A percentile compares a stretch with the other conserved stretches of the same genome.
Conservation (phyloP, 257 asterid species). For the Scutellaria baicalensis region DNA sequence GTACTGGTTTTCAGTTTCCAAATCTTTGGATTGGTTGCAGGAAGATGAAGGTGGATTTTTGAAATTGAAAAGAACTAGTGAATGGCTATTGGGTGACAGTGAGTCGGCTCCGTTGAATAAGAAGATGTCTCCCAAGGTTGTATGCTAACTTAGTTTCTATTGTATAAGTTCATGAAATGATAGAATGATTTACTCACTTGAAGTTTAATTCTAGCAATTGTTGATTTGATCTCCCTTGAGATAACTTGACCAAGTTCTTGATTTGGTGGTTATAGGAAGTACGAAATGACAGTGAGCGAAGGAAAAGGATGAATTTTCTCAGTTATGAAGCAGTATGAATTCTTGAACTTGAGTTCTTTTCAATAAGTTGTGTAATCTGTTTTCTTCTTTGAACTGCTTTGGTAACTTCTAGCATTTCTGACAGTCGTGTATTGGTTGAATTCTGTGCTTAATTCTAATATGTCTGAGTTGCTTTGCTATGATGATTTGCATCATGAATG, state of each 20-base stretch:
- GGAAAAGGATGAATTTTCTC: slow-evolving; percentile 66
- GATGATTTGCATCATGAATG: not conserved
- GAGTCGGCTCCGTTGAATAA: slow-evolving; percentile 59
- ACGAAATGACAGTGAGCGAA: slow-evolving; percentile 55
- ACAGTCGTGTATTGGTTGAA: not conserved
- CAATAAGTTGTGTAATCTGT: not conserved
- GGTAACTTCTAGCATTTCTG: not conserved
- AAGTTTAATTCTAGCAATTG: not conserved
- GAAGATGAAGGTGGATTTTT: slow-evolving; percentile 69
- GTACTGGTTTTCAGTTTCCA: not conserved
- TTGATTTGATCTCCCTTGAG: not conserved
- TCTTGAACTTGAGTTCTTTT: slow-evolving; percentile 12
- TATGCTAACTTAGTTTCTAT: not conserved
- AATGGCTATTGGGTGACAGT: slow-evolving; percentile 69
- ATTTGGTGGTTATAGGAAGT: slow-evolving; percentile 41
- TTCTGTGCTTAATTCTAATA: not conserved
- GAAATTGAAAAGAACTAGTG: slow-evolving; percentile 66
- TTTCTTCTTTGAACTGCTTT: not conserved
- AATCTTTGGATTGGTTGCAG: slow-evolving; percentile 24
- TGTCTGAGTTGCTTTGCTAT: not conserved
- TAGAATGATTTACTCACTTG: not conserved
- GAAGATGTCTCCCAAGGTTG: slow-evolving; percentile 68
- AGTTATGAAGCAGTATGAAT: slow-evolving; percentile 81
- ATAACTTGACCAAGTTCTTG: not conserved
- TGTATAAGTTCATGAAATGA: not conserved